Evolutionary conservation across 768 basidiomycete genomes (phyloP), one percentile per base, ranked within the genome.

Genomic region (Auricularia sp.): DNA sequence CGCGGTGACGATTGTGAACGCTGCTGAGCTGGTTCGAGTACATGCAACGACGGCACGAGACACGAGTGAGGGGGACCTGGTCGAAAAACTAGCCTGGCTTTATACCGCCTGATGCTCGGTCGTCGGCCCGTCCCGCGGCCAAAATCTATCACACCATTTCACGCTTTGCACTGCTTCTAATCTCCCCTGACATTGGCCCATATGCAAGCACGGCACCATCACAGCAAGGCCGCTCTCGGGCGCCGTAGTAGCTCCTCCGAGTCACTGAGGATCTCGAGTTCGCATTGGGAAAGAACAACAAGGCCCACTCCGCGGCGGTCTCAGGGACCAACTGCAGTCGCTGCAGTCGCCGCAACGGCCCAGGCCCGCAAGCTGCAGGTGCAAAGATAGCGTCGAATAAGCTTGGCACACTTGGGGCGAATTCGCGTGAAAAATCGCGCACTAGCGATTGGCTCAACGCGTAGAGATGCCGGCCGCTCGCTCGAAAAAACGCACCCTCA

Each of bases 11-110:
- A 80, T 95, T 95, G 80, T 95, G 93, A 70, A 85, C 80, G 77
- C 88, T 90, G 77, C 88, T 87, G 70, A 94, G 88, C 76, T 88
- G 87, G 90, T 95, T 94, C 68, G 90, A 91, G 90, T 59, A 59
- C 56, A 59, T 59, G 14, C 56, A 59, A 59, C 56, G 56, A 34
- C 23, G 56, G 56, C 12, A n/a, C 16, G 21, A 14, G 23, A 59
- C 56, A 59, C 14, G 56, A 54, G 53, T 29, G 56, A 18, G 56
- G 23, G 29, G 23, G 4, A 1, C 21, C 3, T 6, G 10, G 6
- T 3, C 11, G 18, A 18, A 18, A 21, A 18, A 11, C 47, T 18
- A 6, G 10, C 47, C 18, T 5, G 10, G 10, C 21, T 51, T 51
- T 51, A 51, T 51, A 51, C 47, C 47, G 10, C 7, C 11, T 18